Base-by-base conservation (phyloP, 2,329 filamentous ascomycete species). In the Neocucurbitaria cava region DNA sequence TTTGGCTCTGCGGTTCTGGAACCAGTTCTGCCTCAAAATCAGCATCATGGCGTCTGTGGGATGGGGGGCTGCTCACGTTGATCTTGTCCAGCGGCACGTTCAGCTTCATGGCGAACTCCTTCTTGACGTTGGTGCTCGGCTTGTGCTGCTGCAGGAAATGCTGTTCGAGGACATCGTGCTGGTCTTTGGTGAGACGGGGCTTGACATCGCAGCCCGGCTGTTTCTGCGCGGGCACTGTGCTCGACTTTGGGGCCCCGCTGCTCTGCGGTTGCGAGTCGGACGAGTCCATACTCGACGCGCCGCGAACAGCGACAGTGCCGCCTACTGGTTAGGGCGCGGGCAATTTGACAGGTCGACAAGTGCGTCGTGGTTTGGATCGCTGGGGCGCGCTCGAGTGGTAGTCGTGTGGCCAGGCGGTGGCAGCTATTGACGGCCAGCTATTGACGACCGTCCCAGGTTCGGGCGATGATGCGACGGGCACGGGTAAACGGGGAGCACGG, bases 1-100 rank as follows among this genome's bases (percentile, higher is more conserved):
- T 60, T 82, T 83, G 49, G 81, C 81, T 56, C 81, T 67, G 44
- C 81, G 78, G 63, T 83, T 83, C 66, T 83, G 81, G 61, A 83
- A 83, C 81, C 81, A 83, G 63, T 83, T 83, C 80, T 82, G 60
- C 51, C 17, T 30, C 24, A 31, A 23, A 39, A 62, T 79, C 71
- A 79, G 76, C 66, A 18, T 33, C 24, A 30, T 10, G 15, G 43
- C 24, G 40, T 20, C 35, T 35, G 24, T 30, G 21, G 26, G 35
- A 10, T 36, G 30, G 18, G 17, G n/a, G 46, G n/a, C 40, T 18
- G 78, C 80, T 70, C 66, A 82, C 80, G 59, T 83, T 83, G 69
- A 83, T 80, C 73, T 83, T 83, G 69, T 83, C 81, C 52, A 83
- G 69, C 31, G 81, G 79, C 24, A 82, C 80, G 43, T 76, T 75